A percentile compares a stretch with the other conserved stretches of the same genome.
These are phyloP conservation scores for Sordariomycetes sp. DNA, from an alignment of 2,329 filamentous ascomycete species.

Conservation along the genomic window DNA sequence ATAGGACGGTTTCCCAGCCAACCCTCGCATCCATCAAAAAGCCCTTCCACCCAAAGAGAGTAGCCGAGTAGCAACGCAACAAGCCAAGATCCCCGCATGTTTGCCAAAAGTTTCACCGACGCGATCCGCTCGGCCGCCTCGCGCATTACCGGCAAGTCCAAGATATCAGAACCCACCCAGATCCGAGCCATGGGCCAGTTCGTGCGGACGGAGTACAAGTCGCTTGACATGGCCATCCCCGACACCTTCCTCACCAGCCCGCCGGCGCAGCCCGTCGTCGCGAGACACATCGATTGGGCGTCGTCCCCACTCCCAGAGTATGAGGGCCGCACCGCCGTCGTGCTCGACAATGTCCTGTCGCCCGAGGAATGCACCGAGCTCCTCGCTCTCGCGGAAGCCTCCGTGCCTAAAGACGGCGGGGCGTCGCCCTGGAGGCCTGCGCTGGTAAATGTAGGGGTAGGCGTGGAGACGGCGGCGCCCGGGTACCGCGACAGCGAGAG, in stretches of 20 bases:
- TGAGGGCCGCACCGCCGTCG: constrained; percentile 35
- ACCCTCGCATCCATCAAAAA: too few species aligned
- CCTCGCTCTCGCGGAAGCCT: constrained; percentile 32
- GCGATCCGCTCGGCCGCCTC: too few species aligned
- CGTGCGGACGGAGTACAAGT: constrained; percentile 14
- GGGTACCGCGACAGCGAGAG: constrained; percentile 58
- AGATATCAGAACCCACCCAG: too few species aligned
- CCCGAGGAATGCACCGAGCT: constrained; percentile 45
- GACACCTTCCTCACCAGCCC: constrained; percentile 26
- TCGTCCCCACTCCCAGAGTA: constrained; percentile 34
- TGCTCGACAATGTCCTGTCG: constrained; percentile 46
- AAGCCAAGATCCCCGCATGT: too few species aligned
- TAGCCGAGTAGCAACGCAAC: too few species aligned
- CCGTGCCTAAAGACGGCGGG: not conserved
- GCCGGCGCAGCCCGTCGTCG: constrained; percentile 24
- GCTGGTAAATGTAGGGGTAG: constrained; percentile 51
- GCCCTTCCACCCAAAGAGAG: too few species aligned
- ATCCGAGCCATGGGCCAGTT: not conserved
- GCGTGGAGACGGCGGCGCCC: constrained; percentile 38
- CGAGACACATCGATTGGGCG: constrained; percentile 37
- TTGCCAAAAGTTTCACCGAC: too few species aligned
- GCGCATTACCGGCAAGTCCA: too few species aligned
- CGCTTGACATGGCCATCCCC: constrained; percentile 20
- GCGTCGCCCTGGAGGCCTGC: constrained; percentile 48
- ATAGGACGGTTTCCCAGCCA: too few species aligned